phyloP scores from a whole-genome alignment of 306 rosid species.

The Sophora flavescens region DNA sequence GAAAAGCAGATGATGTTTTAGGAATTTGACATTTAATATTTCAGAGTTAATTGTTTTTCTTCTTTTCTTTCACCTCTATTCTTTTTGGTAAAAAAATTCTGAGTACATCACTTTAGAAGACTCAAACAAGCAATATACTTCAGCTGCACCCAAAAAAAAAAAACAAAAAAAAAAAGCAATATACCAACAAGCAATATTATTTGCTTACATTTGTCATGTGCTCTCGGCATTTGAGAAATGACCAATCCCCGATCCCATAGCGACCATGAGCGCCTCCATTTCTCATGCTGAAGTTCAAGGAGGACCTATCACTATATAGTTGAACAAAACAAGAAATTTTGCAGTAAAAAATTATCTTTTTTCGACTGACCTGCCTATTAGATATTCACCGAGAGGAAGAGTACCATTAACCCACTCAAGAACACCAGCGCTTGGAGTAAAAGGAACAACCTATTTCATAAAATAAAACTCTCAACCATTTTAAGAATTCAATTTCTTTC shows the following conservation, averaged over 20 bases:
- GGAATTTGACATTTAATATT: background rate
- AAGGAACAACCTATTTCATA: constrained; percentile 83
- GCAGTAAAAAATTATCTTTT: constrained; percentile 15
- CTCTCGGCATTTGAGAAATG: constrained; percentile 79
- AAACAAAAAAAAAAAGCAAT: no score
- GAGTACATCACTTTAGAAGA: constrained; percentile 9
- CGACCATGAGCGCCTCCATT: constrained; percentile 95
- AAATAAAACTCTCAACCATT: constrained; percentile 29
- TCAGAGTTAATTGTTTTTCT: no score
- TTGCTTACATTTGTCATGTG: constrained; percentile 77
- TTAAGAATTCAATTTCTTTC: constrained; percentile 25
- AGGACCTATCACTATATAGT: constrained; percentile 30
- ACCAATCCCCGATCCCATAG: constrained; percentile 86
- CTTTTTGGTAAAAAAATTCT: background rate
- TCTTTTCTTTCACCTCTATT: no score
- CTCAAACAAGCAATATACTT: constrained; percentile 38
- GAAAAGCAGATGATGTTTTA: background rate
- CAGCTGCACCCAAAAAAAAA: no score
- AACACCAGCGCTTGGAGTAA: constrained; percentile 99
- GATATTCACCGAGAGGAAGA: constrained; percentile 95
- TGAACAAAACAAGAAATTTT: constrained; percentile 35
- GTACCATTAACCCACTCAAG: constrained; percentile 99
- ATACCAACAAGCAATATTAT: background rate
- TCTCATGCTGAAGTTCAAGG: constrained; percentile 64
- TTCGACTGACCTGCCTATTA: constrained; percentile 80